Evolutionary conservation across 768 basidiomycete genomes (phyloP).

Genomic region (Sporobolomyces roseus): DNA sequence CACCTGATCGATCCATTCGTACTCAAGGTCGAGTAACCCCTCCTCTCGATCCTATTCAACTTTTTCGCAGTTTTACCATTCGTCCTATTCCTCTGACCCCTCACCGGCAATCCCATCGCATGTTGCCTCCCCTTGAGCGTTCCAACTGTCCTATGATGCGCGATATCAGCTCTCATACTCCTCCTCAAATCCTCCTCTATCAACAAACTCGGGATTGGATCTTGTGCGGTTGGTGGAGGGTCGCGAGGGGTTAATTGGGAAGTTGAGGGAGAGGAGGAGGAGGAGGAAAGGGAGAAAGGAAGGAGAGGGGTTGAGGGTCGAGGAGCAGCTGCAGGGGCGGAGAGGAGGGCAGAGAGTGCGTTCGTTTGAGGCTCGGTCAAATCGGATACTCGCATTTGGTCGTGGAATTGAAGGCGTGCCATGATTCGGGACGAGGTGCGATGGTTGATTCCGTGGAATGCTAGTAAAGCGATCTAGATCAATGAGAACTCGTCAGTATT

Average conservation of each 20-base stretch:
- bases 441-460: slow-evolving; percentile 82
- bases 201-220: slow-evolving; percentile 69
- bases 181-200: slow-evolving; percentile 83
- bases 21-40: slow-evolving; percentile 48
- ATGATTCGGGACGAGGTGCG: slow-evolving; percentile 74
- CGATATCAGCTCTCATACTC: slow-evolving; percentile 82
- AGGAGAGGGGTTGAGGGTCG: slow-evolving; percentile 53
- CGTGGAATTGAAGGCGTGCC: slow-evolving; percentile 87
- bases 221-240: slow-evolving; percentile 46
- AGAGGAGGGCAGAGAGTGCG: slow-evolving; percentile 86
- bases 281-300: slow-evolving; percentile 50
- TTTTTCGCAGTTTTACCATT: slow-evolving; percentile 87
- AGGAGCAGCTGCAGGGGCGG: slow-evolving; percentile 73
- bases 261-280: slow-evolving; percentile 47
- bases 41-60: slow-evolving; percentile 78
- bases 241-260: slow-evolving; percentile 32
- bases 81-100: slow-evolving; percentile 86
- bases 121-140: slow-evolving; percentile 89
- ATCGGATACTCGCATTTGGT: slow-evolving; percentile 71
- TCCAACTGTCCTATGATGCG: slow-evolving; percentile 87
- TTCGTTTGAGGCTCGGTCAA: slow-evolving; percentile 84
- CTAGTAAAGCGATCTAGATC: slow-evolving; percentile 80
- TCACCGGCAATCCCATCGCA: slow-evolving; percentile 85
- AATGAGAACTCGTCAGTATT: neutral
- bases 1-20: slow-evolving; percentile 7